A percentile compares a stretch with the other conserved stretches of the same genome.
These are phyloP conservation scores for Akebia trifoliata DNA, from an alignment of 164 flowering plant genomes.

Conservation along the genomic window DNA sequence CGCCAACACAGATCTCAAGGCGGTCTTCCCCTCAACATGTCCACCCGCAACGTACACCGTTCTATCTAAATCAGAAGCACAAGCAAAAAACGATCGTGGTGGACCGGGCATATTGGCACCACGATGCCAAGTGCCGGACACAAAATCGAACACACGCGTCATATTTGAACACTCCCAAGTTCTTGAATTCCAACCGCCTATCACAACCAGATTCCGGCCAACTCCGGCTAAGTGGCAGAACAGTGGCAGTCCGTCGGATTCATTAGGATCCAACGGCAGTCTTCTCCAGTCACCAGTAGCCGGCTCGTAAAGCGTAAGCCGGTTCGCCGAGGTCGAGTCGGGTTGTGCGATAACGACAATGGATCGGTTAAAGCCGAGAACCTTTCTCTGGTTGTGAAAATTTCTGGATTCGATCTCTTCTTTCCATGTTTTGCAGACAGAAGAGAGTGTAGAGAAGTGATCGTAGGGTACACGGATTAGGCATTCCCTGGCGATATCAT, in stretches of 20 bases:
- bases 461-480: too few species aligned
- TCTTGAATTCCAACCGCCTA: constrained; percentile 66
- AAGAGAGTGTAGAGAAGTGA: too few species aligned
- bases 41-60: constrained; percentile 70
- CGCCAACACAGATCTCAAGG: constrained; percentile 48
- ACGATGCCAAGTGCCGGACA: constrained; percentile 46
- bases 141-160: constrained; percentile 43
- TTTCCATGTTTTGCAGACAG: too few species aligned
- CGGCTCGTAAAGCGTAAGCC: constrained; percentile 41
- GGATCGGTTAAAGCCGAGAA: too few species aligned
- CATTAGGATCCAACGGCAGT: constrained; percentile 40
- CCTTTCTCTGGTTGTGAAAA: background rate
- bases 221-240: constrained; percentile 48
- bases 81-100: constrained; percentile 47
- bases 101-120: constrained; percentile 60
- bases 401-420: too few species aligned
- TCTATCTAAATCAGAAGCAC: constrained; percentile 45
- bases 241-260: constrained; percentile 40
- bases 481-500: too few species aligned
- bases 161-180: constrained; percentile 36
- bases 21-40: constrained; percentile 60
- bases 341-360: too few species aligned
- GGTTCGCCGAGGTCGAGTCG: constrained; percentile 24
- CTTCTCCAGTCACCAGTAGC: constrained; percentile 41
- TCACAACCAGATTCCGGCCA: constrained; percentile 45